Evolutionary conservation across 148 eudicot genomes (phyloP), one percentile per base, ranked within the genome.

Genomic region (Chenopodium quinoa): DNA sequence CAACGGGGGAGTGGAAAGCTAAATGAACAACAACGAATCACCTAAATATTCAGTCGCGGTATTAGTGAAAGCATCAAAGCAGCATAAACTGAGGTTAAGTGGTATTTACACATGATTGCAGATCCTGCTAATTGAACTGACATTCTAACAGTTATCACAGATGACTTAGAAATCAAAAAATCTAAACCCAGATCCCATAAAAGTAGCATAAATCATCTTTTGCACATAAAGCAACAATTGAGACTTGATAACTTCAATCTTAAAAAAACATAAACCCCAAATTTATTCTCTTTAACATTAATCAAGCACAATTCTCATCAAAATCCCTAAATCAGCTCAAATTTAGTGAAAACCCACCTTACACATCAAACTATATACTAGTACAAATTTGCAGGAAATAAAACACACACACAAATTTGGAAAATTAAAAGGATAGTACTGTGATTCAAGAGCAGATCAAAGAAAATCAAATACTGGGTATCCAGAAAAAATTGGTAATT

Each of bases 171-270:
- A 44, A 16, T 46, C 11, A 13, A 29, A 25, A 25, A 75, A 47
- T 52, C 44, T 20, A 76, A 4, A 80, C 68, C 56, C 62, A 76
- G 60, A 82, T 76, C 73, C 46, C 31, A 64, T 12, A 8, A 27
- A 0, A 6, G 22, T 47, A 11, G 34, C 9, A 48, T 25, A 50
- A 50, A 50, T 9, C 54, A 12, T 50, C 44, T 5, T 52, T 52
- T 23, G 65, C 16, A 58, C 63, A 16, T 58, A 14, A 58, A 58
- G 6, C n/a, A 58, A 52, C 19, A 58, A 4, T 12, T 23, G 40
- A 74, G 20, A 34, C 73, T 37, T 22, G 17, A 52, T 52, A 13
- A 40, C 54, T 12, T 11, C 47, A 8, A 29, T 23, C 14, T 17
- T 11, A 60, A 32, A 16, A 60, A 60, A 32, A 0, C 29, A 50